Evolutionary conservation across 2,329 filamentous ascomycete genomes (phyloP).

Genomic region (Byssothecium circinans): DNA sequence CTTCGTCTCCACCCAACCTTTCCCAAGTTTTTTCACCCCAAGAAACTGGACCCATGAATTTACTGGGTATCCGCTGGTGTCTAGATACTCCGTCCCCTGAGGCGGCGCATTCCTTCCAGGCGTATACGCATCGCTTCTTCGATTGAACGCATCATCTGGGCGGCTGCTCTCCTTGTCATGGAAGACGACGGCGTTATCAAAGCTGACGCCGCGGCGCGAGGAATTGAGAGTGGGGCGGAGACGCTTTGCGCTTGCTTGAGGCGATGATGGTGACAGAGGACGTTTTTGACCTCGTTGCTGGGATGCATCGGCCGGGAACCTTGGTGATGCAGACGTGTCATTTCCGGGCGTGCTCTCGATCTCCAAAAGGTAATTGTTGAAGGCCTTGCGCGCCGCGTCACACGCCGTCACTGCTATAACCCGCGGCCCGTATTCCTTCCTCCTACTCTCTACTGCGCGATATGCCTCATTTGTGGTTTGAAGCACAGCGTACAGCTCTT

Average conservation of each 20-base stretch:
- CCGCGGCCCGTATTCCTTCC: constrained; percentile 15
- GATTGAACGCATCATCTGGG: constrained; percentile 6
- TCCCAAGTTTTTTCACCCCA: constrained; percentile 24
- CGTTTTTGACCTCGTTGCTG: constrained; percentile 3
- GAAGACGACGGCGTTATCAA: constrained; percentile 9
- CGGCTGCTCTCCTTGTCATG: constrained; percentile 6
- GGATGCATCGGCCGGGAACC: background rate
- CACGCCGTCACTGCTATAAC: constrained; percentile 15
- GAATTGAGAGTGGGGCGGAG: background rate
- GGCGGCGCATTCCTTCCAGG: constrained; percentile 30
- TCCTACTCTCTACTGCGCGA: constrained; percentile 11
- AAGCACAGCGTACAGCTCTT: constrained; percentile 15
- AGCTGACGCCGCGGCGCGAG: constrained; percentile 7
- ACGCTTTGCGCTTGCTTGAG: background rate
- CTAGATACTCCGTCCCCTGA: constrained; percentile 26
- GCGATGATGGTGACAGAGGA: background rate
- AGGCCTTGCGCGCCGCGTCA: constrained; percentile 18
- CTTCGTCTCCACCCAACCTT: constrained; percentile 17
- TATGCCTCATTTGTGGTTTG: constrained; percentile 17
- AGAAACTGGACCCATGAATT: constrained; percentile 27
- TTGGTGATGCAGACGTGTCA: background rate
- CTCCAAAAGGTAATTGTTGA: constrained; percentile 30
- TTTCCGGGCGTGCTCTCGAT: constrained; percentile 15
- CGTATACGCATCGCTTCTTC: constrained; percentile 22
- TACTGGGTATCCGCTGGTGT: constrained; percentile 30